phyloP scores from a whole-genome alignment of 2,329 filamentous ascomycete species.

The Aspergillus pseudoterreus region DNA sequence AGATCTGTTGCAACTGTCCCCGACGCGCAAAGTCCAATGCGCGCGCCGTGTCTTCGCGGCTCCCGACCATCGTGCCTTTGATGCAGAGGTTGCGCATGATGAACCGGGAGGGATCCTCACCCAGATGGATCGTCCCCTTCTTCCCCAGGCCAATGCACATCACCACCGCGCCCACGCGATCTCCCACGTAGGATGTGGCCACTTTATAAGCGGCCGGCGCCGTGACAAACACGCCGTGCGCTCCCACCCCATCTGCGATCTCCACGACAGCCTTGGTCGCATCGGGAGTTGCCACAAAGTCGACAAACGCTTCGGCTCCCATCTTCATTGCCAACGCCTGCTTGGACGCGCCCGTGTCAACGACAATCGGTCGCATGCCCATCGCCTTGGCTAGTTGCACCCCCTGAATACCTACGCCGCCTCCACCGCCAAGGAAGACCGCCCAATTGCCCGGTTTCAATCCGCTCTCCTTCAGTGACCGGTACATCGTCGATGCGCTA shows the following conservation, averaged over 20 bases:
- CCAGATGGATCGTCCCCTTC: constrained; percentile 17
- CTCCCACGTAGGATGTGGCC: constrained; percentile 36
- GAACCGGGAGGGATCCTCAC: constrained; percentile 23
- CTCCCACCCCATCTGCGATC: constrained; percentile 46
- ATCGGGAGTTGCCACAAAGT: constrained; percentile 45
- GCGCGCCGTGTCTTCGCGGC: constrained; percentile 30
- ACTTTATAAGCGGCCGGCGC: constrained; percentile 39
- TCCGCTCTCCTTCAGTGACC: constrained; percentile 50
- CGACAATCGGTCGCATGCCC: constrained; percentile 55
- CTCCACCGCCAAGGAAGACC: constrained; percentile 41
- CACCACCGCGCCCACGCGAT: constrained; percentile 47
- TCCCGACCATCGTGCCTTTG: constrained; percentile 28
- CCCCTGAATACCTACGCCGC: constrained; percentile 56
- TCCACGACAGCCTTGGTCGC: constrained; percentile 42
- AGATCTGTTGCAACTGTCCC: constrained; percentile 49
- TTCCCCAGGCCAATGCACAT: constrained; percentile 49
- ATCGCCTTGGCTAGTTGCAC: constrained; percentile 54
- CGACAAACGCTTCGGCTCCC: constrained; percentile 56
- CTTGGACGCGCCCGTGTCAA: constrained; percentile 51
- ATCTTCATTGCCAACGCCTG: constrained; percentile 44
- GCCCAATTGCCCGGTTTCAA: constrained; percentile 53
- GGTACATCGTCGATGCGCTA: constrained; percentile 56
- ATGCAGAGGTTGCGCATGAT: constrained; percentile 24
- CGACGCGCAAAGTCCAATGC: constrained; percentile 45
- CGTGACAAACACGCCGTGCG: constrained; percentile 44